Conservation (phyloP, 1,139 yeast genomes). For the Trichomonascaceae sp. region DNA sequence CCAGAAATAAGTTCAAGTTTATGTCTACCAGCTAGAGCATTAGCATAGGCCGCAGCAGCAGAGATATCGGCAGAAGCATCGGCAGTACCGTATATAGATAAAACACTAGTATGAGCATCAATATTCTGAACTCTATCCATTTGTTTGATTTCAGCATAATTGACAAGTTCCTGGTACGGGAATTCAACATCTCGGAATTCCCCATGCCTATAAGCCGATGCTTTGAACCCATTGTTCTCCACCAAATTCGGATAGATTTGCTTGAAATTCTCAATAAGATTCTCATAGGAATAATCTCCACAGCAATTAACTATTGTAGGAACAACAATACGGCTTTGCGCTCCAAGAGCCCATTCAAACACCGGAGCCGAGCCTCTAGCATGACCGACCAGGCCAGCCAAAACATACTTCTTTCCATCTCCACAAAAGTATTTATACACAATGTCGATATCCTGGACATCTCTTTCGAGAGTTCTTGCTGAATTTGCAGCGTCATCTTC, state of each 20-base stretch:
- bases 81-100: conserved; percentile 64
- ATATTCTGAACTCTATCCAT: conserved; percentile 40
- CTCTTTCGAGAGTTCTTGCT: conserved; percentile 60
- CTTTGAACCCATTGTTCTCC: conserved; percentile 36
- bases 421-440: conserved; percentile 13
- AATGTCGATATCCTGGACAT: conserved; percentile 57
- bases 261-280: conserved; percentile 33
- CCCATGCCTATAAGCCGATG: conserved; percentile 48
- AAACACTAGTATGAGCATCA: conserved; percentile 42
- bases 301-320: conserved; percentile 70
- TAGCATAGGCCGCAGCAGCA: conserved; percentile 57
- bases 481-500: conserved; percentile 37
- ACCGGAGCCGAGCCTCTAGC: conserved; percentile 78
- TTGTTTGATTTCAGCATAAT: conserved; percentile 46
- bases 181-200: conserved; percentile 37
- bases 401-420: conserved; percentile 25
- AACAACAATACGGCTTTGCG: conserved; percentile 36
- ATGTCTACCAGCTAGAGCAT: conserved; percentile 52
- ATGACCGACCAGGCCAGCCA: conserved; percentile 59
- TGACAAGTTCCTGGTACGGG: conserved; percentile 48
- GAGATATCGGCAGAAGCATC: conserved; percentile 61
- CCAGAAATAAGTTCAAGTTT: conserved; percentile 50
- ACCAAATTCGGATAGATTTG: conserved; percentile 33
- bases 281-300: conserved; percentile 45
- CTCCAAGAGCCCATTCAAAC: conserved; percentile 63